phyloP scores from a whole-genome alignment of 1,139 yeast genomes.

The Saccharomyces hybrid region DNA sequence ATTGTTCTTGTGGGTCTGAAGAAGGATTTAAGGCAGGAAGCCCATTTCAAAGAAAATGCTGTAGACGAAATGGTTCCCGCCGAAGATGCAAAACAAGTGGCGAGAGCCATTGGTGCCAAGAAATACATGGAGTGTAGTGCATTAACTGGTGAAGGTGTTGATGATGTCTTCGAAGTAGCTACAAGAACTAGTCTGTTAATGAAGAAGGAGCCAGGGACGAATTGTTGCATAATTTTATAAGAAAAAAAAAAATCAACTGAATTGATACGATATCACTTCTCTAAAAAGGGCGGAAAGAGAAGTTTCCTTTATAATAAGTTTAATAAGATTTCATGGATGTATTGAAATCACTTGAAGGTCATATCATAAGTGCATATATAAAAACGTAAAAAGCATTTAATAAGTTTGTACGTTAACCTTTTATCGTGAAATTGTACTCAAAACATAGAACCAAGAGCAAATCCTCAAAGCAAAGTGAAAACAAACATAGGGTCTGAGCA shows the following conservation, averaged over 20 bases:
- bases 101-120: conserved; percentile 61
- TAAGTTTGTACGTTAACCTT: background rate
- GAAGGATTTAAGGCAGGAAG: conserved; percentile 49
- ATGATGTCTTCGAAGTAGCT: conserved; percentile 71
- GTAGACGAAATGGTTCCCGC: conserved; percentile 41
- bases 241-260: background rate
- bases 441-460: background rate
- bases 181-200: conserved; percentile 58
- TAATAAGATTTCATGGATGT: background rate
- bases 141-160: conserved; percentile 74
- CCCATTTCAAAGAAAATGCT: conserved; percentile 20
- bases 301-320: background rate
- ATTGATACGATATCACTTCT: background rate
- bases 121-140: conserved; percentile 68
- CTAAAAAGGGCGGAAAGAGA: background rate
- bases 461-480: background rate
- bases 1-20: conserved; percentile 61
- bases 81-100: conserved; percentile 52
- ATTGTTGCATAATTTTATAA: conserved; percentile 38
- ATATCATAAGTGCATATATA: background rate
- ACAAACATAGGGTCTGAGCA: background rate
- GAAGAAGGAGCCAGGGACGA: conserved; percentile 35
- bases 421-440: background rate
- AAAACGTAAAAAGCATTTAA: background rate
- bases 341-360: background rate